Percentiles rank a stretch among this genome's conserved stretches.
These are phyloP conservation scores for Fusarium brachygibbosum DNA, from an alignment of 2,329 filamentous ascomycete species.

Conservation along the genomic window DNA sequence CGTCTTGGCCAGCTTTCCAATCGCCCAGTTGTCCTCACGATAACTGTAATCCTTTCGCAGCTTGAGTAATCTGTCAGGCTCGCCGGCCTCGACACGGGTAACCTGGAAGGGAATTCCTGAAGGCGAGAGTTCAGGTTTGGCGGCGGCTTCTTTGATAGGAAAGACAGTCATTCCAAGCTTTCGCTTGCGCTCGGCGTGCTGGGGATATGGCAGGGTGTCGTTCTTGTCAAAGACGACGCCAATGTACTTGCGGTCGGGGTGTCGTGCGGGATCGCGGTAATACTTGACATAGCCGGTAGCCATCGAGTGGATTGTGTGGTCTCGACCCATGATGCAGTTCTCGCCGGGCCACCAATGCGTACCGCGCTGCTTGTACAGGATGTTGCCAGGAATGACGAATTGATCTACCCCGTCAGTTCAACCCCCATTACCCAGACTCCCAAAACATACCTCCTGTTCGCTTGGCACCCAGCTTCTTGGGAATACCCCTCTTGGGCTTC, in stretches of 20 bases:
- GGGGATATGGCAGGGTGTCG: slow-evolving; percentile 82
- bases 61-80: slow-evolving; percentile 63
- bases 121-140: slow-evolving; percentile 59
- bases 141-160: slow-evolving; percentile 57
- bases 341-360: slow-evolving; percentile 96
- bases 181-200: slow-evolving; percentile 79
- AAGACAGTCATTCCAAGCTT: slow-evolving; percentile 78
- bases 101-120: slow-evolving; percentile 65
- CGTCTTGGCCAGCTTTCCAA: slow-evolving; percentile 67
- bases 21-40: slow-evolving; percentile 71
- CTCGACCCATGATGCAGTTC: slow-evolving; percentile 93
- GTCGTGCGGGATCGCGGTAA: slow-evolving; percentile 86
- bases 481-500: slow-evolving; percentile 69
- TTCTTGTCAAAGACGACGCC: slow-evolving; percentile 89
- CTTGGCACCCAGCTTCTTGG: slow-evolving; percentile 94
- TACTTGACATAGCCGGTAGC: slow-evolving; percentile 94
- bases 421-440: background rate
- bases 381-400: slow-evolving; percentile 95
- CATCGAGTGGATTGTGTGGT: slow-evolving; percentile 94
- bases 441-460: slow-evolving; percentile 81
- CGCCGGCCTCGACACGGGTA: slow-evolving; percentile 57
- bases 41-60: slow-evolving; percentile 70
- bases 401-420: slow-evolving; percentile 70
- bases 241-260: slow-evolving; percentile 93
- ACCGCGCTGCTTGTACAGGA: slow-evolving; percentile 96